phyloP scores from a whole-genome alignment of 805 yeast species.

The Wickerhamia fluorescens region DNA sequence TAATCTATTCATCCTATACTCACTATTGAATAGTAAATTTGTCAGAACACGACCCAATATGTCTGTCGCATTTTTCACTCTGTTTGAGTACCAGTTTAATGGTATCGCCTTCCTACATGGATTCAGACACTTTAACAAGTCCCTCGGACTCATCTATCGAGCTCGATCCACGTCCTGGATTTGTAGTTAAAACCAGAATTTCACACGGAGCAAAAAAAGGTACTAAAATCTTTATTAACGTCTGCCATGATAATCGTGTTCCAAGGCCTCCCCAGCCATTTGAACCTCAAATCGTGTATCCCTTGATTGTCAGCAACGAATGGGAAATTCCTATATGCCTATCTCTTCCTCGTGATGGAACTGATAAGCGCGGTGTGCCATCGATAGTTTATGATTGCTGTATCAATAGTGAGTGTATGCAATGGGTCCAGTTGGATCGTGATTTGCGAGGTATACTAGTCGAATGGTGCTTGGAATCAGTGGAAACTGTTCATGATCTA shows the following conservation, averaged over 20 bases:
- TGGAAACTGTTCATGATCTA: constrained; percentile 47
- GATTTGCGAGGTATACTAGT: constrained; percentile 60
- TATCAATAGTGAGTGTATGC: constrained; percentile 54
- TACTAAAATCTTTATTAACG: constrained; percentile 70
- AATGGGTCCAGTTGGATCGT: constrained; percentile 51
- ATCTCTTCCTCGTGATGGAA: constrained; percentile 46
- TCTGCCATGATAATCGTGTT: constrained; percentile 59
- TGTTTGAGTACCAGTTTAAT: no score
- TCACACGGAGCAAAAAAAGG: constrained; percentile 16
- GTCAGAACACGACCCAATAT: no score
- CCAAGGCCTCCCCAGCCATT: constrained; percentile 55
- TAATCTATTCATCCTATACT: no score
- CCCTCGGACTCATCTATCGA: constrained; percentile 13
- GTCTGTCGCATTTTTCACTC: no score
- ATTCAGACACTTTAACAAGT: no score
- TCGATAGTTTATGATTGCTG: constrained; percentile 77
- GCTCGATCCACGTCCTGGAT: constrained; percentile 54
- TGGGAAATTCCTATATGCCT: constrained; percentile 86
- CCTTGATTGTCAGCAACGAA: constrained; percentile 56
- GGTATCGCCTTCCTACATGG: no score
- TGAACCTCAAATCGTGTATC: constrained; percentile 51
- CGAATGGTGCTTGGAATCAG: constrained; percentile 80
- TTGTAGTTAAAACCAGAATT: constrained; percentile 63
- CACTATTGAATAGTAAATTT: no score
- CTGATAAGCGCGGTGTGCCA: constrained; percentile 63